Conservation (phyloP, 305 asterid genomes). For the Nicotiana rustica region DNA sequence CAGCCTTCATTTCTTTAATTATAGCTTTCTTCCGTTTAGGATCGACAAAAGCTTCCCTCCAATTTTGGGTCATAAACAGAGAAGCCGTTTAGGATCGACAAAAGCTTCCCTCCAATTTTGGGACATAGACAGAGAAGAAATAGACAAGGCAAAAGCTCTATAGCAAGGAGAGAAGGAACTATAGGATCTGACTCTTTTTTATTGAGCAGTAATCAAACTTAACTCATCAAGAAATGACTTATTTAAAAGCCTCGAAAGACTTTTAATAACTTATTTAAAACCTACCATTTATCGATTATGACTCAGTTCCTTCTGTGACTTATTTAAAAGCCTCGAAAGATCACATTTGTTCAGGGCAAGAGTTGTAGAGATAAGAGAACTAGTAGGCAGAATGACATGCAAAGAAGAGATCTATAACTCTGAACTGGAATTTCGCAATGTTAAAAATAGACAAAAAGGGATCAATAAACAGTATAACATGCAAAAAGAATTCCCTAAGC, state of each 20-base stretch:
- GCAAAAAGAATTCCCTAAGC: not conserved
- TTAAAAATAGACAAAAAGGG: conserved; percentile 3
- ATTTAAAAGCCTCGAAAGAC: conserved; percentile 14
- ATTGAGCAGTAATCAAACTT: too few relatives aligned
- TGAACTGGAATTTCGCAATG: not conserved
- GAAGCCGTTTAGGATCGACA: too few relatives aligned
- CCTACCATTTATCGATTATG: not conserved
- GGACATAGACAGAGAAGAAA: too few relatives aligned
- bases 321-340: conserved; percentile 22
- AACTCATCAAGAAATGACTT: not conserved
- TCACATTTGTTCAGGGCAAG: conserved; percentile 20
- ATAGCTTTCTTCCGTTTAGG: too few relatives aligned
- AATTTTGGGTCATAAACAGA: too few relatives aligned
- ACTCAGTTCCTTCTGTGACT: not conserved
- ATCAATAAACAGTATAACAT: conserved; percentile 8
- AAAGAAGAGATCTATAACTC: conserved; percentile 19
- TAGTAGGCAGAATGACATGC: conserved; percentile 25
- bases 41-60: too few relatives aligned
- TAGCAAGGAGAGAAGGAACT: too few relatives aligned
- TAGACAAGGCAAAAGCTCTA: too few relatives aligned
- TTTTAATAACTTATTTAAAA: too few relatives aligned
- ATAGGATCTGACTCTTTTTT: too few relatives aligned
- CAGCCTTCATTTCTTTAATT: too few relatives aligned
- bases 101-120: too few relatives aligned
- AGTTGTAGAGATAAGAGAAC: conserved; percentile 18